Evolutionary conservation across 345 rosid species (phyloP).

Genomic region (Litchi chinensis): DNA sequence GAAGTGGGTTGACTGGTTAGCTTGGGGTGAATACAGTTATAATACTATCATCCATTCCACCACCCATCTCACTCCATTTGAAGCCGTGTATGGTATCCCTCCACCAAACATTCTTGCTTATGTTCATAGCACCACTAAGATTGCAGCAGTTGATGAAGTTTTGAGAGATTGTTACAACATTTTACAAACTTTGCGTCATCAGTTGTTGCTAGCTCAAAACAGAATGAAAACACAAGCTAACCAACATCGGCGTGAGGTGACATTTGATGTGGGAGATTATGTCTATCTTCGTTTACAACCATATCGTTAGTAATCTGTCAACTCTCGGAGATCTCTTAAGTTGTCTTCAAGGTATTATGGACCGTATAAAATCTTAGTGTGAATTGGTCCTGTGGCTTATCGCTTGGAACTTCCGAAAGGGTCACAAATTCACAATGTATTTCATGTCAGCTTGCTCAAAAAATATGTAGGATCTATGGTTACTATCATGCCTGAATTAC

Average conservation of each 20-base stretch:
- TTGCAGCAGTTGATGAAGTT: background rate
- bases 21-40: background rate
- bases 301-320: background rate
- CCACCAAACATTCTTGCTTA: background rate
- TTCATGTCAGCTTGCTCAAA: too few species aligned
- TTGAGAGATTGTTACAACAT: background rate
- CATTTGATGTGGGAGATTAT: background rate
- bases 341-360: background rate
- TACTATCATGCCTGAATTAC: too few species aligned
- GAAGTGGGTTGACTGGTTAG: background rate
- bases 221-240: background rate
- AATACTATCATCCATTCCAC: accelerated
- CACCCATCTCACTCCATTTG: background rate
- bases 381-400: background rate
- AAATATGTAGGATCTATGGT: too few species aligned
- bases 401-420: background rate
- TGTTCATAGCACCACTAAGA: background rate
- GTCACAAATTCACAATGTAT: background rate
- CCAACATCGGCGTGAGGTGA: background rate
- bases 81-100: background rate
- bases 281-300: background rate
- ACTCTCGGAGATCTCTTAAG: background rate
- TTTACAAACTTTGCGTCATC: too few species aligned
- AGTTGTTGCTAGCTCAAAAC: background rate
- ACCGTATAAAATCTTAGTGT: background rate